Base-by-base conservation (phyloP, 2,329 filamentous ascomycete genomes). In the Botryosphaeria dothidea region DNA sequence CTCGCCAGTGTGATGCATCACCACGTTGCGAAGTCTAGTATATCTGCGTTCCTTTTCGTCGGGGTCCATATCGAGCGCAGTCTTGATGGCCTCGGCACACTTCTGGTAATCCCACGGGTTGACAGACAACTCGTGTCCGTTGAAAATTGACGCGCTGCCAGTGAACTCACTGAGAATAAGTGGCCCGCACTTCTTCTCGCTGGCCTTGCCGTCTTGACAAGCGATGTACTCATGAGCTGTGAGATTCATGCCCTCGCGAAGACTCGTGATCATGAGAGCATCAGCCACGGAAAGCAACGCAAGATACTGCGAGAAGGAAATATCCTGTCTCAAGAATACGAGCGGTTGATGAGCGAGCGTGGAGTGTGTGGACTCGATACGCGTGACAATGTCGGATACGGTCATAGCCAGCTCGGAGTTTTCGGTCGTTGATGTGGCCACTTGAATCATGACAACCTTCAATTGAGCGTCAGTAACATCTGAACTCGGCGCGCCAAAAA, bases 201-300 rank as follows among this genome's bases (percentile, higher is more conserved):
- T 80, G 60, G 85, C 83, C 69, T 86, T 86, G 45, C 93, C 93
- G 72, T 98, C 94, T 74, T 98, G 94, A 73, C 93, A 97, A 69
- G 92, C 92, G 36, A 97, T 86, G 73, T 93, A 98, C 75, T 98
- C 94, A 75, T 98, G 95, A 5, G 91, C 93, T 0, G 94, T 97
- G 64, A 98, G 80, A 75, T 97, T 98, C 95, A 98, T 98, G 68
- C 94, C 94, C 76, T 98, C 94, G 61, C 95, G 92, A 71, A 98
- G 88, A 74, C 92, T 96, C 2, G 94, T 96, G 72, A 98, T 95
- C 87, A 97, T 95, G 57, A 98, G 82, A 2, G 90, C 91, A 79
- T 98, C 93, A 1, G 94, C 95, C 61, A 96, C 90, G 3, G 92
- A 92, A 52, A 97, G 84, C 7, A 98, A 83, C 1, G 93, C 94